These are phyloP conservation scores for Solanum arcanum DNA, from an alignment of 257 asterid species.

Conservation along the genomic window DNA sequence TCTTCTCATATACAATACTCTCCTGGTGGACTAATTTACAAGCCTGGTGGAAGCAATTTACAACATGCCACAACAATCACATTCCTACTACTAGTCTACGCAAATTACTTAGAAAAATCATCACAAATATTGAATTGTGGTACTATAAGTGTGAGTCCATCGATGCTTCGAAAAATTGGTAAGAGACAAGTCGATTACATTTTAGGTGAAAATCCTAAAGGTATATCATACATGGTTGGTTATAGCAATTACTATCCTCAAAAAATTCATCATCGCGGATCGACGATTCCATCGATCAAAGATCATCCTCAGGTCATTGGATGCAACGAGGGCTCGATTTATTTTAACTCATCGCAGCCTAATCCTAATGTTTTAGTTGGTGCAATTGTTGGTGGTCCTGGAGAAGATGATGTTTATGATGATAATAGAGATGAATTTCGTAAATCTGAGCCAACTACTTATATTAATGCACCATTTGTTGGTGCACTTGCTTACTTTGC, in stretches of 20 bases:
- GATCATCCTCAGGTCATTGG: slow-evolving; percentile 54
- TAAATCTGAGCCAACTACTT: slow-evolving; percentile 87
- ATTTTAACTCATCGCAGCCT: slow-evolving; percentile 66
- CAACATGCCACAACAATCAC: slow-evolving; percentile 82
- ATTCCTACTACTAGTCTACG: slow-evolving; percentile 70
- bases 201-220: slow-evolving; percentile 84
- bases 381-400: slow-evolving; percentile 87
- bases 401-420: slow-evolving; percentile 61
- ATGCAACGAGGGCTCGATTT: slow-evolving; percentile 64
- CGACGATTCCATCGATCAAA: slow-evolving; percentile 57
- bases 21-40: slow-evolving; percentile 84
- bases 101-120: slow-evolving; percentile 62
- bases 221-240: slow-evolving; percentile 95
- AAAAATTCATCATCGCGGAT: slow-evolving; percentile 82
- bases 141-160: slow-evolving; percentile 32
- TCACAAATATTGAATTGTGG: slow-evolving; percentile 61
- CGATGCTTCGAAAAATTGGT: slow-evolving; percentile 47
- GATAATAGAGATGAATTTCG: slow-evolving; percentile 56
- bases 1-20: slow-evolving; percentile 65
- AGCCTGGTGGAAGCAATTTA: slow-evolving; percentile 91
- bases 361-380: slow-evolving; percentile 82
- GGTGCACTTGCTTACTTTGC: slow-evolving; percentile 77
- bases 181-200: slow-evolving; percentile 76
- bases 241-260: slow-evolving; percentile 63
- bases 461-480: slow-evolving; percentile 89